Conservation (phyloP, 2,329 filamentous ascomycete genomes). For the Fusarium sp. region DNA sequence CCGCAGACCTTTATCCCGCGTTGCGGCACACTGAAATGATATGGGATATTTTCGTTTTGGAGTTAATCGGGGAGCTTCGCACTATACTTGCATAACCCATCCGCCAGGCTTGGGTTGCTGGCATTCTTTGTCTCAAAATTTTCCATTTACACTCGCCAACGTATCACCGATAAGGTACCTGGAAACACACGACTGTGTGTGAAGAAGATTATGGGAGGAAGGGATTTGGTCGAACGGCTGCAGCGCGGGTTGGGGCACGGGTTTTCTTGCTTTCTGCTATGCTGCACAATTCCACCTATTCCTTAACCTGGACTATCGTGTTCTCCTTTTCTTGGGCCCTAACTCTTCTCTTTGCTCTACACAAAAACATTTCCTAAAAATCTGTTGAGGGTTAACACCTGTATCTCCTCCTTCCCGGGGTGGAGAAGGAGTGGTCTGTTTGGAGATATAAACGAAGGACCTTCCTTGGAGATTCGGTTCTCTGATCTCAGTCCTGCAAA, state of each 20-base stretch:
- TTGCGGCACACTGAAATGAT: slow-evolving; percentile 28
- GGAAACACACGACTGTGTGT: slow-evolving; percentile 27
- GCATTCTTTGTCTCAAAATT: slow-evolving; percentile 30
- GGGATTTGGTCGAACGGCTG: slow-evolving; percentile 37
- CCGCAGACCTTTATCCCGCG: slow-evolving; percentile 23
- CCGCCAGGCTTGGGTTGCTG: slow-evolving; percentile 39
- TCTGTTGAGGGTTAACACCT: slow-evolving; percentile 21
- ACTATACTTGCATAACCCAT: slow-evolving; percentile 40
- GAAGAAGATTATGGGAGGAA: slow-evolving; percentile 37
- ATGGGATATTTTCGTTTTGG: slow-evolving; percentile 41
- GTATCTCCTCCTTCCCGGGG: slow-evolving; percentile 8
- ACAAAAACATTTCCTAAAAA: slow-evolving; percentile 32
- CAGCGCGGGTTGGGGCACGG: slow-evolving; percentile 43
- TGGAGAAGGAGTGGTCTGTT: slow-evolving; percentile 17
- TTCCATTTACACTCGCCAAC: slow-evolving; percentile 26
- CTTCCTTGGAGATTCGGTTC: slow-evolving; percentile 14
- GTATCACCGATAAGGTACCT: slow-evolving; percentile 32
- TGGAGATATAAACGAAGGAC: slow-evolving; percentile 27
- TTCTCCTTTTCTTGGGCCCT: slow-evolving; percentile 20
- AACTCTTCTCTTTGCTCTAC: slow-evolving; percentile 40
- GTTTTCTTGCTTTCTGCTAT: slow-evolving; percentile 47
- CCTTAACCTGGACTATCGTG: slow-evolving; percentile 31
- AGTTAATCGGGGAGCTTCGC: slow-evolving; percentile 41
- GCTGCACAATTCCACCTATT: slow-evolving; percentile 45
- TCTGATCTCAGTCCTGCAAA: slow-evolving; percentile 16